Percentiles rank a stretch among this genome's conserved stretches.
These are phyloP conservation scores for Aspergillus intermedius DNA, from an alignment of 2,329 filamentous ascomycete species.

Conservation along the genomic window DNA sequence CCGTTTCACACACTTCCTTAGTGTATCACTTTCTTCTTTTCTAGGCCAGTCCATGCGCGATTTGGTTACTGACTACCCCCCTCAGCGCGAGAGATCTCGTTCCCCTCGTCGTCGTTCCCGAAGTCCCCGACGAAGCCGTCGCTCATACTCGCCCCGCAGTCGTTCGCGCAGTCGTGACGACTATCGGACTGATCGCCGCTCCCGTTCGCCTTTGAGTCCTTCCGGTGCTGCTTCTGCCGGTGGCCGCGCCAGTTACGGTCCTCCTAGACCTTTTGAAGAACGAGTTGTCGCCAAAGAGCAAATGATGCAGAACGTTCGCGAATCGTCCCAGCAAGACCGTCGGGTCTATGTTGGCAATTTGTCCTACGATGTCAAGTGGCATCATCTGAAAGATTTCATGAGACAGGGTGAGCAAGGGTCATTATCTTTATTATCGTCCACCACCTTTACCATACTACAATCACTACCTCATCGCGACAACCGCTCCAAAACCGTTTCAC, in stretches of 20 bases:
- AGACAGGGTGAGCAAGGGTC: slow-evolving; percentile 72
- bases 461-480: slow-evolving; percentile 6
- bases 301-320: slow-evolving; percentile 92
- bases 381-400: slow-evolving; percentile 99
- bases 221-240: slow-evolving; percentile 64
- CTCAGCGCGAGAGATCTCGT: slow-evolving; percentile 70
- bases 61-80: slow-evolving; percentile 29
- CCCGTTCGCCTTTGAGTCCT: slow-evolving; percentile 80
- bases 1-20: neutral
- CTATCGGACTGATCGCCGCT: slow-evolving; percentile 67
- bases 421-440: slow-evolving; percentile 3
- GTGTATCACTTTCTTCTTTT: neutral
- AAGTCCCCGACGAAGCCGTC: slow-evolving; percentile 69
- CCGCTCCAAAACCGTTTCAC: neutral
- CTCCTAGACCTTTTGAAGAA: slow-evolving; percentile 71
- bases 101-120: slow-evolving; percentile 66
- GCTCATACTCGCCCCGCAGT: slow-evolving; percentile 72
- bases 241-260: slow-evolving; percentile 54
- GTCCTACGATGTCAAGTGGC: slow-evolving; percentile 99
- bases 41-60: slow-evolving; percentile 21
- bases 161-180: slow-evolving; percentile 74
- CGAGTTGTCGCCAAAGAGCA: slow-evolving; percentile 77
- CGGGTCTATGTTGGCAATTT: slow-evolving; percentile 99
- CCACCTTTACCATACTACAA: neutral
- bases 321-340: slow-evolving; percentile 95